phyloP scores from a whole-genome alignment of 2,329 filamentous ascomycete species.

The Aureobasidium subglaciale region DNA sequence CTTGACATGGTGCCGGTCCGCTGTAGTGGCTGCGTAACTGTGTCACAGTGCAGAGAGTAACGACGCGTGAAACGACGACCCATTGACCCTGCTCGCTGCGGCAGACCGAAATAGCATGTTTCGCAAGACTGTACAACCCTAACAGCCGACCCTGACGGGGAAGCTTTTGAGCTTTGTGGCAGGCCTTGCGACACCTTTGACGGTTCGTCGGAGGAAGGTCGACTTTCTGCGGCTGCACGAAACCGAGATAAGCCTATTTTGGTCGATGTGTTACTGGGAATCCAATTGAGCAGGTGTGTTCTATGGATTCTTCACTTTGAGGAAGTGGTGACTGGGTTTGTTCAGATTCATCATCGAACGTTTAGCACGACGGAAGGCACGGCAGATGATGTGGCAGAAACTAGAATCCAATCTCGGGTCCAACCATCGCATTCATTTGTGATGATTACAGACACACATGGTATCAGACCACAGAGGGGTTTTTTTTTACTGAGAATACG shows the following conservation, averaged over 20 bases:
- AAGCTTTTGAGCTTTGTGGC: background rate
- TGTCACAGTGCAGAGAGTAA: background rate
- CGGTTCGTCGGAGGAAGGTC: background rate
- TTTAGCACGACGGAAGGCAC: background rate
- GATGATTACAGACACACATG: background rate
- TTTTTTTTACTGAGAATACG: background rate
- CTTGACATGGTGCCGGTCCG: background rate
- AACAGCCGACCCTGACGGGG: background rate
- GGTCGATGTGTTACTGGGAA: background rate
- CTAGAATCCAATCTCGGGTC: background rate
- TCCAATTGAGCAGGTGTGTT: background rate
- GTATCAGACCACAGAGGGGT: too few species aligned
- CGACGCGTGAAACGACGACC: constrained; percentile 2
- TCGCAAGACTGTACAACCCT: background rate
- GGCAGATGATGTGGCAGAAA: background rate
- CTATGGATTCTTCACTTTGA: too few species aligned
- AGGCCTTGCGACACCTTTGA: constrained; percentile 6
- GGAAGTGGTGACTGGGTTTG: too few species aligned
- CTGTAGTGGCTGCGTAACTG: background rate
- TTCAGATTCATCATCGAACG: too few species aligned
- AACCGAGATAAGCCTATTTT: background rate
- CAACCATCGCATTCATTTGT: background rate
- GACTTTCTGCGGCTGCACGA: background rate
- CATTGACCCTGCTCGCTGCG: constrained; percentile 10
- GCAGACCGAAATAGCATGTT: constrained; percentile 2